Base-by-base conservation (phyloP, 2,329 filamentous ascomycete species). In the Plectosphaerella sp. region DNA sequence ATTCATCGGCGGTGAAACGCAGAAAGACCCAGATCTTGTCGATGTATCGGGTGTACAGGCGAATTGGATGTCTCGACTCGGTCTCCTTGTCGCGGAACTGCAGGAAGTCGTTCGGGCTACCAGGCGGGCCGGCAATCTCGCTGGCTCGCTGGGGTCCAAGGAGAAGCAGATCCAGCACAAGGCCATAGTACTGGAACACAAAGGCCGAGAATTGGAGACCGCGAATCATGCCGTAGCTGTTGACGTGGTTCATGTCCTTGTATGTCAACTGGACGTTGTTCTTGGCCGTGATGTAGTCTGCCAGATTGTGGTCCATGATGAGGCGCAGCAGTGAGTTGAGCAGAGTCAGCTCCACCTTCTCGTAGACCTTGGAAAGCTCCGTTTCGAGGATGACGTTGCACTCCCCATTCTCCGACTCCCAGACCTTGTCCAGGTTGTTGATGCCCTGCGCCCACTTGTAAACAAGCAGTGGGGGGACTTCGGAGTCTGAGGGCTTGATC, bases 391-490 rank as follows among this genome's bases (percentile, higher is more conserved):
- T 91, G 57, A 99, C 94, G 61, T 97, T 97, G 71, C 93, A 97
- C 70, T 99, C 92, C 57, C 94, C 94, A 62, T 97, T 88, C 45
- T 90, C 84, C 18, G 89, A 89, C 64, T 95, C 89, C 94, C 94
- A 99, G 25, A 99, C 92, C 59, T 91, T 89, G 62, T 91, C 89
- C 46, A 99, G 76, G 65, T 99, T 99, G 77, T 99, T 99, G 77
- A 99, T 97, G 48, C 94, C 94, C 68, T 99, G 95, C 1, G 94
- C 92, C 95, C 95, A 99, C 71, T 99, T 99, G 79, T 99, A 99
- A 0, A 90, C 89, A 54, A 99, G 74, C 15, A 99, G 76, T 24
- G 94, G 94, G 3, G 95, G 94, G 1, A 99, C 94, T 69, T 99
- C 95, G 0, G 93, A 96, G 67, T 99, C 94, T 1, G 94, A 97